Evolutionary conservation across 352 stramenopile species (phyloP).

Genomic region (Phytophthora uliginosa): DNA sequence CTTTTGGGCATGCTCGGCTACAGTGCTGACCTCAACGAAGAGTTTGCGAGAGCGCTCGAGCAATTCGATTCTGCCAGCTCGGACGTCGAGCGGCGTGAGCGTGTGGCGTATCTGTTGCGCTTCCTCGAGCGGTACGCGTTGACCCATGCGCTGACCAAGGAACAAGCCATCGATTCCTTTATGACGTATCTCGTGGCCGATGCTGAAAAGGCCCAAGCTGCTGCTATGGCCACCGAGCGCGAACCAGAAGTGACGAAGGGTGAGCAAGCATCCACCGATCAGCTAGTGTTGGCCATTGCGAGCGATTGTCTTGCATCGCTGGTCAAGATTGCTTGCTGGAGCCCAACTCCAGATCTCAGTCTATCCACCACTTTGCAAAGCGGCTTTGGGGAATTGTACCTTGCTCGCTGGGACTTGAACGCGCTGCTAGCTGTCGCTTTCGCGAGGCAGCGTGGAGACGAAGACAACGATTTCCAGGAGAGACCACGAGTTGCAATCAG

Average conservation of each 20-base stretch:
- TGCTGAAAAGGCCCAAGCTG: constrained; percentile 29
- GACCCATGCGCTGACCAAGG: constrained; percentile 58
- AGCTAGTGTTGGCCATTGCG: constrained; percentile 20
- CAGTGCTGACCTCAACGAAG: constrained; percentile 73
- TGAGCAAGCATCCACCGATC: constrained; percentile 3
- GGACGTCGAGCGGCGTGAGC: constrained; percentile 38
- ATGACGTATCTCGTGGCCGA: constrained; percentile 58
- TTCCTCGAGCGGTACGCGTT: constrained; percentile 74
- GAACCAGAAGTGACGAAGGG: constrained; percentile 18
- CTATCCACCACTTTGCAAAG: constrained; percentile 13
- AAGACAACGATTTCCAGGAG: constrained; percentile 56
- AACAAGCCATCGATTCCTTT: constrained; percentile 58
- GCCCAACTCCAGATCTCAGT: constrained; percentile 16
- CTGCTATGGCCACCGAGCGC: constrained; percentile 4
- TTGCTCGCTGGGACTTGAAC: constrained; percentile 60
- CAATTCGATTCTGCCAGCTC: constrained; percentile 42
- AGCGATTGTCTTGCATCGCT: constrained; percentile 48
- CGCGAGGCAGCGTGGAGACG: constrained; percentile 40
- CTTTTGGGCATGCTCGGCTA: constrained; percentile 78
- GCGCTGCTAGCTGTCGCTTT: constrained; percentile 54
- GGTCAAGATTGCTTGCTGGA: constrained; percentile 43
- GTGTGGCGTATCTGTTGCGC: constrained; percentile 64
- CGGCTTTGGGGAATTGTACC: constrained; percentile 61
- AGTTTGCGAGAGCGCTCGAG: constrained; percentile 60
- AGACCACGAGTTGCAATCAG: constrained; percentile 29